These are phyloP conservation scores for Mycosphaerella sp. DNA, from an alignment of 2,329 filamentous ascomycete genomes.

Conservation along the genomic window DNA sequence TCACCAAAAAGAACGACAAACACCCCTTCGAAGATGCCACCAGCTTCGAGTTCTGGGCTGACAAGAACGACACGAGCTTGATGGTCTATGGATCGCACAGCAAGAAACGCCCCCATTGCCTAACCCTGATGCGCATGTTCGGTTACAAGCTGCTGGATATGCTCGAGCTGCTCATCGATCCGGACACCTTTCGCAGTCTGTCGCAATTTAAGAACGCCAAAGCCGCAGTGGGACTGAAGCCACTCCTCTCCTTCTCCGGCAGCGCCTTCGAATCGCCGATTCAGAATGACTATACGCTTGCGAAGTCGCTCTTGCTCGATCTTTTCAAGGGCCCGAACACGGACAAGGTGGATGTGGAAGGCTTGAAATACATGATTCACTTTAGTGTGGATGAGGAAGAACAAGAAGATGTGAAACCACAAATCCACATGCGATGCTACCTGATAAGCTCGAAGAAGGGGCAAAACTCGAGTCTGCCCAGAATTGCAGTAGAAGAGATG, in stretches of 20 bases:
- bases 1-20: constrained; percentile 94
- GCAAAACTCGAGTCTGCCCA: constrained; percentile 57
- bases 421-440: constrained; percentile 68
- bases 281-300: constrained; percentile 70
- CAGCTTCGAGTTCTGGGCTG: constrained; percentile 87
- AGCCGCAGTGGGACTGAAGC: constrained; percentile 70
- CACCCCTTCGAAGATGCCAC: constrained; percentile 88
- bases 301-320: constrained; percentile 82
- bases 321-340: constrained; percentile 80
- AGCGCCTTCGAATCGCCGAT: constrained; percentile 79
- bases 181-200: constrained; percentile 62
- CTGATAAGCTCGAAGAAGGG: constrained; percentile 78
- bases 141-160: constrained; percentile 87
- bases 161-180: constrained; percentile 80
- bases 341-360: constrained; percentile 86
- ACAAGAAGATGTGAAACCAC: constrained; percentile 38
- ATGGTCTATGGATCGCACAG: constrained; percentile 76
- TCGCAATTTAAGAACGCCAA: constrained; percentile 63
- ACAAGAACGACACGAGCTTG: constrained; percentile 89
- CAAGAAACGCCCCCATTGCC: constrained; percentile 91
- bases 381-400: constrained; percentile 61
- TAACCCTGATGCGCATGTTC: constrained; percentile 79
- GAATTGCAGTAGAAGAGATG: constrained; percentile 92
- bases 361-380: constrained; percentile 82
- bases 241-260: constrained; percentile 85